phyloP scores from a whole-genome alignment of 495 filamentous ascomycete species.

The Recurvomyces mirabilis region DNA sequence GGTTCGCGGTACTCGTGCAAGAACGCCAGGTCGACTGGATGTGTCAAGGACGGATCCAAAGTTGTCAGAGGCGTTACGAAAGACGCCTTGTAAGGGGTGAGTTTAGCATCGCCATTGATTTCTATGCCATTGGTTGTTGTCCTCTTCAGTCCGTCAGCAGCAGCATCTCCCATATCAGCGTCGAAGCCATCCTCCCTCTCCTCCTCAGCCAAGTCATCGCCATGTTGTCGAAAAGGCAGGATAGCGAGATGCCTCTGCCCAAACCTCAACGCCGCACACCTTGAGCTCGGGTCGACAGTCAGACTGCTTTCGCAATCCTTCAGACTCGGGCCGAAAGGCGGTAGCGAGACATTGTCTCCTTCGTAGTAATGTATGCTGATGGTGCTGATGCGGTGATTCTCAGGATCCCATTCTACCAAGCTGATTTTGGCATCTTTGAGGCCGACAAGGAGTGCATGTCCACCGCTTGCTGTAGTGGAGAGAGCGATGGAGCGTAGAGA shows the following conservation, averaged over 20 bases:
- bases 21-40: slow-evolving; percentile 86
- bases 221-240: slow-evolving; percentile 73
- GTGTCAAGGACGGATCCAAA: slow-evolving; percentile 73
- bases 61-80: slow-evolving; percentile 79
- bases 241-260: slow-evolving; percentile 80
- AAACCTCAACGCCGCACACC: slow-evolving; percentile 90
- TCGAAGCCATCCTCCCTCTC: slow-evolving; percentile 54
- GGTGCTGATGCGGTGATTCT: slow-evolving; percentile 63
- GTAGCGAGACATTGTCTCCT: slow-evolving; percentile 68
- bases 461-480: slow-evolving; percentile 59
- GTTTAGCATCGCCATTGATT: slow-evolving; percentile 41
- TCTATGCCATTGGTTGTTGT: slow-evolving; percentile 18
- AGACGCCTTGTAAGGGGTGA: slow-evolving; percentile 77
- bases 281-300: slow-evolving; percentile 77
- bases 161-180: slow-evolving; percentile 54
- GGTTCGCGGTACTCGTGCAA: slow-evolving; percentile 95
- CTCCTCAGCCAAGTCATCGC: slow-evolving; percentile 62
- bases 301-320: slow-evolving; percentile 63
- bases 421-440: slow-evolving; percentile 85
- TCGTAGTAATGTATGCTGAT: slow-evolving; percentile 97
- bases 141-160: slow-evolving; percentile 16
- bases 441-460: slow-evolving; percentile 71
- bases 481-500: slow-evolving; percentile 67
- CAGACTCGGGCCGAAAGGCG: slow-evolving; percentile 62
- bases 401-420: slow-evolving; percentile 88